phyloP scores from a whole-genome alignment of 495 filamentous ascomycete genomes.

The Cetradonia linearis region DNA sequence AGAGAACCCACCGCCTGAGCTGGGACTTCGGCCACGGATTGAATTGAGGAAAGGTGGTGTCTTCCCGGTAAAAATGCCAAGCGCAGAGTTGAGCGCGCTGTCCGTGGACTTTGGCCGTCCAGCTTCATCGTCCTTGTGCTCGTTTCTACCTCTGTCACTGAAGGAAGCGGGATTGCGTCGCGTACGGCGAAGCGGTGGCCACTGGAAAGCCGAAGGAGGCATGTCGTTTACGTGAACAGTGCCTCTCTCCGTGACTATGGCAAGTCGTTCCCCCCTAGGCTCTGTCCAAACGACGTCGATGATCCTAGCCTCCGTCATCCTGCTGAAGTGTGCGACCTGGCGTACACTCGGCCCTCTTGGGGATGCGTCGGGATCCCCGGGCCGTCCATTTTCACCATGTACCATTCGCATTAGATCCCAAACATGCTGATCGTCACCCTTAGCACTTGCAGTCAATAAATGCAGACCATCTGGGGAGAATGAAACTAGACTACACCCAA shows the following conservation, averaged over 20 bases:
- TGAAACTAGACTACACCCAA: constrained; percentile 85
- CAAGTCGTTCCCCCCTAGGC: constrained; percentile 68
- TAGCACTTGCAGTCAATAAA: constrained; percentile 80
- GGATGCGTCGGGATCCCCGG: constrained; percentile 27
- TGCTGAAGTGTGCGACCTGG: constrained; percentile 73
- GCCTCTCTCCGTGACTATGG: constrained; percentile 83
- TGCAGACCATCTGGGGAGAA: constrained; percentile 76
- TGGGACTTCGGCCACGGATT: constrained; percentile 41
- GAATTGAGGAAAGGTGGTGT: constrained; percentile 52
- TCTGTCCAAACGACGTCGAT: constrained; percentile 81
- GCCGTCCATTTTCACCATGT: constrained; percentile 16
- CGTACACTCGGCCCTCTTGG: constrained; percentile 51
- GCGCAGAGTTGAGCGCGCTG: constrained; percentile 55
- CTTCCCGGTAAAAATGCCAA: constrained; percentile 42
- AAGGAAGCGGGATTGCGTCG: constrained; percentile 33
- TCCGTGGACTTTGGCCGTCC: constrained; percentile 44
- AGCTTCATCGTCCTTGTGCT: constrained; percentile 31
- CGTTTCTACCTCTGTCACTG: constrained; percentile 22
- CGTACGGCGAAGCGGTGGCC: constrained; percentile 71
- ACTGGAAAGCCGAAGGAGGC: constrained; percentile 70
- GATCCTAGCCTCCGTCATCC: constrained; percentile 82
- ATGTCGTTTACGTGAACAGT: constrained; percentile 87
- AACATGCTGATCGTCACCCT: constrained; percentile 82
- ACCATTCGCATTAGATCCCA: constrained; percentile 76
- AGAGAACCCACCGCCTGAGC: constrained; percentile 40